These are phyloP conservation scores for Scenedesmus sp. DNA, from an alignment of 163 green algal genomes.

Conservation along the genomic window DNA sequence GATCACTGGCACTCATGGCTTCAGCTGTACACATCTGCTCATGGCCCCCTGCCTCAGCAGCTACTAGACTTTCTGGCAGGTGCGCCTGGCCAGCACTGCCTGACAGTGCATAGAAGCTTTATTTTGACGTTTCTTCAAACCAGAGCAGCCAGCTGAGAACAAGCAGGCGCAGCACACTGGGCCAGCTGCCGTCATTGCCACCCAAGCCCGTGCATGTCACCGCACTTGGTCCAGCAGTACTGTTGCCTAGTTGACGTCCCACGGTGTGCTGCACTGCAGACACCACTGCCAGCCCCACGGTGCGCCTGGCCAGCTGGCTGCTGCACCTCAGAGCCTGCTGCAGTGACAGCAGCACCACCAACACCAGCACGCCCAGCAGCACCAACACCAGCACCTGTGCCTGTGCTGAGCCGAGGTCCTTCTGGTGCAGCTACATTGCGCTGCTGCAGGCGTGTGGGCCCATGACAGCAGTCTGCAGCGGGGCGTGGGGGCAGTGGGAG, in stretches of 20 bases:
- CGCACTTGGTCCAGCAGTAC: not conserved
- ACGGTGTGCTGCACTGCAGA: not conserved
- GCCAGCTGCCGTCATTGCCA: not conserved
- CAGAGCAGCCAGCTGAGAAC: not conserved
- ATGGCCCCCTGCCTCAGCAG: not conserved
- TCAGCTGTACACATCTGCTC: not conserved
- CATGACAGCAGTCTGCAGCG: constrained; percentile 1
- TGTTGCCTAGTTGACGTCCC: not conserved
- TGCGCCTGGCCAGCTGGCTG: constrained; percentile 23
- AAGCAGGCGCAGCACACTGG: not conserved
- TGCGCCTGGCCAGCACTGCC: not conserved
- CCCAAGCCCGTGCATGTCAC: not conserved
- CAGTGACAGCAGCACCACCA: not conserved
- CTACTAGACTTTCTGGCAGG: constrained; percentile 31
- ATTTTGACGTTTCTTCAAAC: not conserved
- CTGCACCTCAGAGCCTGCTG: not conserved
- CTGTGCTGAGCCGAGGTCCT: not conserved
- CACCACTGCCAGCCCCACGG: not conserved
- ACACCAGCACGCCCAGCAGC: not conserved
- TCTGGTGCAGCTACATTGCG: constrained; percentile 26
- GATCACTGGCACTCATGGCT: constrained; percentile 11
- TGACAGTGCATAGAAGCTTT: not conserved
- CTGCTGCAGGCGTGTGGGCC: not conserved
- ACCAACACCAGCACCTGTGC: not conserved
- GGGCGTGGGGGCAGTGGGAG: not conserved